Conservation (phyloP, 192 early-diverging fungal species). For the Podila clonocystis region DNA sequence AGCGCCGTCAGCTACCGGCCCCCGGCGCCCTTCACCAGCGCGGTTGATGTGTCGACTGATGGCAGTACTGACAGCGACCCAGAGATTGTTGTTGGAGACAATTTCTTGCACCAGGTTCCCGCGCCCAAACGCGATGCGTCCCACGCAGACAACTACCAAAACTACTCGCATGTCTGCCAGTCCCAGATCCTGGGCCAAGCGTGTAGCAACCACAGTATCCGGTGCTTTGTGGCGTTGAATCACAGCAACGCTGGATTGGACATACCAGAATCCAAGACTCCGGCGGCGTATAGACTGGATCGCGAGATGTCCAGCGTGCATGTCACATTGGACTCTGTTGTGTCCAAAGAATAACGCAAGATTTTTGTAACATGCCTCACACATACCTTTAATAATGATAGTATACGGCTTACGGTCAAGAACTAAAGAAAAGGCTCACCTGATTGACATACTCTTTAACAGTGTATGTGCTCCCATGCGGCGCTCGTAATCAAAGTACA, state of each 20-base stretch:
- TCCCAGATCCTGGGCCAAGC: constrained; percentile 30
- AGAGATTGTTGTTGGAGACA: constrained; percentile 6
- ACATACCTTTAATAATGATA: too few species aligned
- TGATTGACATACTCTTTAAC: too few species aligned
- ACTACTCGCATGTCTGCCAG: constrained; percentile 48
- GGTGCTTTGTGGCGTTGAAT: constrained; percentile 47
- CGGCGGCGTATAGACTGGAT: too few species aligned
- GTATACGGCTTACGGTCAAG: too few species aligned
- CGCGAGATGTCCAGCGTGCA: too few species aligned
- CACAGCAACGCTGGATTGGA: constrained; percentile 36
- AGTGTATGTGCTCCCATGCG: too few species aligned
- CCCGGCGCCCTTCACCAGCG: constrained; percentile 41
- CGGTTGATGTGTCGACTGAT: constrained; percentile 30
- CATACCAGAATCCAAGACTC: neutral
- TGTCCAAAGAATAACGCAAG: too few species aligned
- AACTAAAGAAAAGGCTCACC: too few species aligned
- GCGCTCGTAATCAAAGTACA: too few species aligned
- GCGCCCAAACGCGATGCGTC: constrained; percentile 38
- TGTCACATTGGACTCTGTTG: too few species aligned
- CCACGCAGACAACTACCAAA: constrained; percentile 22
- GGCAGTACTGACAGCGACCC: constrained; percentile 10
- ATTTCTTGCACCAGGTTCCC: constrained; percentile 13
- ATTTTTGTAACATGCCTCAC: too few species aligned
- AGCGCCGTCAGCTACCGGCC: constrained; percentile 43
- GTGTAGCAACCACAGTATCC: constrained; percentile 41